Evolutionary conservation across 2,329 filamentous ascomycete genomes (phyloP), one percentile per base, ranked within the genome.

Genomic region (Hymenotorrendiella dingleyae): DNA sequence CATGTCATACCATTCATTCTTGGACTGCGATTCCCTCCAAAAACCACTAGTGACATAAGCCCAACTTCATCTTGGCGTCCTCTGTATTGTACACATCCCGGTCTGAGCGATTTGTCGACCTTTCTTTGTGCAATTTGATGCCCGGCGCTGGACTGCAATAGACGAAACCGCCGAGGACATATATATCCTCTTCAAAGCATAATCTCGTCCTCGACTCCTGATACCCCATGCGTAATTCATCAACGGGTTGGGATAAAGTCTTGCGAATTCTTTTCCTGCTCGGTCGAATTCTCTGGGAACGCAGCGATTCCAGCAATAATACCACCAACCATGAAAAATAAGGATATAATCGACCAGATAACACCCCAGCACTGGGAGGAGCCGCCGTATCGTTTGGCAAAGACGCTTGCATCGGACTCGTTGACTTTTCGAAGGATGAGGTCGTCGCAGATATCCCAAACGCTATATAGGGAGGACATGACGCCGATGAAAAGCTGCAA

Each of bases 371-470:
- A 89, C 57, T 84, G 82, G 1, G 83, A 86, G 0, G 83, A 88
- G 26, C 85, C 85, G 9, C 85, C 85, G 54, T 90, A 90, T 17
- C 79, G 73, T 64, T 86, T 73, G 6, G 85, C 84, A 54, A 90
- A 90, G 22, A 88, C 82, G 53, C 81, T 86, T 5, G 85, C 84
- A 58, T 91, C 85, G 4, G 84, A 88, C 17, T 74, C 79, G 62
- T 90, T 89, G 39, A 90, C 83, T 65, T 89, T 90, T 45, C 85
- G 75, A 4, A 89, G 67, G 52, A 91, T 88, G 23, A 90, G 69
- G 54, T 91, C 85, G 58, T 91, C 85, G 63, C 84, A 89, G 53
- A 90, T 90, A 67, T 90, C 85, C 85, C 85, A 90, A 4, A 86
- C 84, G 51, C 81, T 86, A 63, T 90, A 90, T 1, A 90, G 72